A percentile compares a stretch with the other conserved stretches of the same genome.
These are phyloP conservation scores for Cystofilobasidium capitatum DNA, from an alignment of 768 basidiomycete genomes.

Conservation along the genomic window DNA sequence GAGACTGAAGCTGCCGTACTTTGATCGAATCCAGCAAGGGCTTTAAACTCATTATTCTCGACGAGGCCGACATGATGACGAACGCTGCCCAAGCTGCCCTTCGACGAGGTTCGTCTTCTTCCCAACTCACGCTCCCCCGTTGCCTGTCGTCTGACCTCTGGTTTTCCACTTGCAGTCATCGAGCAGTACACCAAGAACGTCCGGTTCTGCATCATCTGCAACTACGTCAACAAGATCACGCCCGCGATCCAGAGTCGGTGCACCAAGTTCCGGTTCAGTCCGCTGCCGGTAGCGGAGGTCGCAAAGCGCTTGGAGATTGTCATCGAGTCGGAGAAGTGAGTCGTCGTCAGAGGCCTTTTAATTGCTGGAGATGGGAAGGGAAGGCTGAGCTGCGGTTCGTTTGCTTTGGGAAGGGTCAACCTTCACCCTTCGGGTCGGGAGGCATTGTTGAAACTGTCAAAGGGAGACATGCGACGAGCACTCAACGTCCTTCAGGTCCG, in stretches of 20 bases:
- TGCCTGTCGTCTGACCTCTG: neutral
- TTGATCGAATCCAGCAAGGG: conserved; percentile 59
- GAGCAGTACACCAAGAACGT: conserved; percentile 99
- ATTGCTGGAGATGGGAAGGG: neutral
- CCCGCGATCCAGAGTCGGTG: conserved; percentile 98
- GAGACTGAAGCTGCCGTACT: neutral
- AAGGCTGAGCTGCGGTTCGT: neutral
- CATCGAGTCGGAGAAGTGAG: conserved; percentile 73
- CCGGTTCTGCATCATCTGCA: conserved; percentile 98
- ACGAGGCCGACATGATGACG: conserved; percentile 99
- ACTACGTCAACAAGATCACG: conserved; percentile 98
- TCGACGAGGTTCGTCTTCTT: conserved; percentile 50
- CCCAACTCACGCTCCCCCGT: neutral
- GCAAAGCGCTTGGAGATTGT: conserved; percentile 70
- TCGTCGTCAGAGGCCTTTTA: conserved; percentile 5
- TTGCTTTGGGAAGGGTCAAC: conserved; percentile 54
- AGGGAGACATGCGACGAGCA: conserved; percentile 94
- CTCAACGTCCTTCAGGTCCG: conserved; percentile 76
- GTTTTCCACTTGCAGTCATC: conserved; percentile 51
- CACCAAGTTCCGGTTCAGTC: conserved; percentile 93
- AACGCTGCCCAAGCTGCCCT: conserved; percentile 92
- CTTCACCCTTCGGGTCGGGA: conserved; percentile 74
- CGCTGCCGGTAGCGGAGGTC: conserved; percentile 72
- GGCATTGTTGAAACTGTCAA: conserved; percentile 85
- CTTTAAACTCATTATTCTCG: conserved; percentile 94